Base-by-base conservation (phyloP, 2,329 filamentous ascomycete species). In the Aspergillus sclerotialis region DNA sequence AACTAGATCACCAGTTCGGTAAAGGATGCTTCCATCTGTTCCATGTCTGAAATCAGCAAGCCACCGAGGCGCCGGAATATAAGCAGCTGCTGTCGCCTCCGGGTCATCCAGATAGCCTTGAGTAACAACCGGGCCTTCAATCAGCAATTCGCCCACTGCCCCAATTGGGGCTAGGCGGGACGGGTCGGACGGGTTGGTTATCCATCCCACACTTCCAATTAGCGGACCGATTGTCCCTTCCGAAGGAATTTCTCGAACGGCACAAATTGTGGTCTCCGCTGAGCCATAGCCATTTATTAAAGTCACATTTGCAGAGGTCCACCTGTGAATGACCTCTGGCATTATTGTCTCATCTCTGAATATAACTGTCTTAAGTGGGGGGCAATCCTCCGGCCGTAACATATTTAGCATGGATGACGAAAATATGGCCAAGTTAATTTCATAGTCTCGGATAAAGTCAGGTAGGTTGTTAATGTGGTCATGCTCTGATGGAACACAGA, bases 341-440 rank as follows among this genome's bases (percentile, higher is more conserved):
- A 27, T 25, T 25, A 49, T 32, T n/a, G 43, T 35, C 30, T 52
- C 49, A 15, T 48, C 49, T 12, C 39, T 41, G 4, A 50, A 32
- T 10, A 40, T 27, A 4, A 69, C 33, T 2, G 49, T 52, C 12
- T 55, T 56, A 5, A 69, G 48, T 4, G 46, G 51, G 4, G 61
- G 60, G 4, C 68, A 51, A 8, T 61, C 55, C 11, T 52, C 41
- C 1, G 60, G 61, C 6, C 45, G 42, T 5, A 69, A 38, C 5
- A 64, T 41, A 5, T 57, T 44, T 0, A 73, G 72, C n/a, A 80
- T 63, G 0, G 72, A 64, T 0, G 75, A 69, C 0, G 77, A 80
- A 51, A 80, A 66, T 47, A 73, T 69, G 1, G 65, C 70, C 63
- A 63, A 69, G 25, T 64, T 70, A 14, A 69, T 65, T 7, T 65